A percentile compares a stretch with the other conserved stretches of the same genome.
Evolutionary conservation across 2,329 filamentous ascomycete species (phyloP).

Genomic region (Colletotrichum tropicale): DNA sequence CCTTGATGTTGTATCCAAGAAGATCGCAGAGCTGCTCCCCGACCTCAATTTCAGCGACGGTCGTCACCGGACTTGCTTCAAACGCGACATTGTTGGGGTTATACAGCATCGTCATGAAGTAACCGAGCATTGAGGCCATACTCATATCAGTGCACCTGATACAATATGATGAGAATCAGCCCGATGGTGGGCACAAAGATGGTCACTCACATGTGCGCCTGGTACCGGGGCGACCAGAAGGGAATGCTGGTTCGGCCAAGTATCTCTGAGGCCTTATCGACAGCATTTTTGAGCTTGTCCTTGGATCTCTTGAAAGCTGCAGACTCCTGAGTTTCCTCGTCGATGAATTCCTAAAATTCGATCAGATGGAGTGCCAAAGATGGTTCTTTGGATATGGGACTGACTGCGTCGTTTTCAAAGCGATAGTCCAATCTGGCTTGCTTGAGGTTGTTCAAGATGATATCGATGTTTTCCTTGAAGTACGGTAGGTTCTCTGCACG

Average conservation of each 20-base stretch:
- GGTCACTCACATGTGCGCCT: conserved; percentile 48
- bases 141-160: conserved; percentile 39
- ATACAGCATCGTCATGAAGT: conserved; percentile 55
- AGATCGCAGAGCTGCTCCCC: conserved; percentile 49
- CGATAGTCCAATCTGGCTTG: conserved; percentile 35
- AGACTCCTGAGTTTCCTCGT: conserved; percentile 35
- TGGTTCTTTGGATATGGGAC: background rate
- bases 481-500: conserved; percentile 44
- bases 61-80: conserved; percentile 50
- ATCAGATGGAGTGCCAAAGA: background rate
- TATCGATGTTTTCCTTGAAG: conserved; percentile 41
- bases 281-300: conserved; percentile 35
- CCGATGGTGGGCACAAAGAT: background rate
- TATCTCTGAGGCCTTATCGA: conserved; percentile 37
- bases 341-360: conserved; percentile 43
- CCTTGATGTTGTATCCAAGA: conserved; percentile 46
- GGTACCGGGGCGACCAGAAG: conserved; percentile 51
- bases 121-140: conserved; percentile 47
- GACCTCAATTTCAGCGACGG: conserved; percentile 45
- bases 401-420: conserved; percentile 39
- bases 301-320: conserved; percentile 35
- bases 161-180: background rate
- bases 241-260: conserved; percentile 48
- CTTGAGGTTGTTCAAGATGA: conserved; percentile 40
- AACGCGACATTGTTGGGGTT: conserved; percentile 54